Evolutionary conservation across 2,329 filamentous ascomycete genomes (phyloP).

Genomic region (Penicillium sp.): DNA sequence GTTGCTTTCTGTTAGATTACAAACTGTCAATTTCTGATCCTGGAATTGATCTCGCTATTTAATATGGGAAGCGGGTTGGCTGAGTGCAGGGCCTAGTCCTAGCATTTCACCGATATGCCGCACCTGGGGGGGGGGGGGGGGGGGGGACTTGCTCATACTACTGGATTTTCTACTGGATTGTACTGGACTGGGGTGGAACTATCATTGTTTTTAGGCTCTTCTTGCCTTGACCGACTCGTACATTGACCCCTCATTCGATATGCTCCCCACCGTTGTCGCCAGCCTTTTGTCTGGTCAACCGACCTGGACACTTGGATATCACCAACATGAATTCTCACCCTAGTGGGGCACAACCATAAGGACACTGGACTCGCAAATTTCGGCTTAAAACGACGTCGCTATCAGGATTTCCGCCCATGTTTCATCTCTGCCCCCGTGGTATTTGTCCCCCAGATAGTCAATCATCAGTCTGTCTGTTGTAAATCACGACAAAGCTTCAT

Average conservation of each 20-base stretch:
- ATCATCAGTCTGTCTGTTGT: slow-evolving; percentile 17
- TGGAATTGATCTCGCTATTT: neutral
- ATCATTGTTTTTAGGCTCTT: neutral
- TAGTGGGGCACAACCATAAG: neutral
- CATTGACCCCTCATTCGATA: slow-evolving; percentile 8
- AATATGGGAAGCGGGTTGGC: slow-evolving; percentile 1
- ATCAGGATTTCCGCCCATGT: neutral
- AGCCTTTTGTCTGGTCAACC: neutral
- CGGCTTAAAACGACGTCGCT: neutral
- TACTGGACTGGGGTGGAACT: neutral
- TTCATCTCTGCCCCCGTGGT: slow-evolving; percentile 10
- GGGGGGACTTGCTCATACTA: neutral
- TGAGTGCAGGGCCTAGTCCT: slow-evolving; percentile 4
- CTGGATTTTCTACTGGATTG: neutral
- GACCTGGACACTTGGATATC: neutral
- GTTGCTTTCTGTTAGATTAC: slow-evolving; percentile 10
- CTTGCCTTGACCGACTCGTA: slow-evolving; percentile 6
- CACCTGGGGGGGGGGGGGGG: neutral
- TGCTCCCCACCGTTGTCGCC: neutral
- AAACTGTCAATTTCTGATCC: neutral
- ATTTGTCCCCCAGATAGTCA: slow-evolving; percentile 9
- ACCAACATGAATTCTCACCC: neutral
- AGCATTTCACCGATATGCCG: neutral
- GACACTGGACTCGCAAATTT: neutral
- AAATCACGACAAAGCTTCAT: slow-evolving; percentile 8